Evolutionary conservation across 345 rosid species (phyloP), one percentile per base, ranked within the genome.

Genomic region (Zanthoxylum bungeanum): DNA sequence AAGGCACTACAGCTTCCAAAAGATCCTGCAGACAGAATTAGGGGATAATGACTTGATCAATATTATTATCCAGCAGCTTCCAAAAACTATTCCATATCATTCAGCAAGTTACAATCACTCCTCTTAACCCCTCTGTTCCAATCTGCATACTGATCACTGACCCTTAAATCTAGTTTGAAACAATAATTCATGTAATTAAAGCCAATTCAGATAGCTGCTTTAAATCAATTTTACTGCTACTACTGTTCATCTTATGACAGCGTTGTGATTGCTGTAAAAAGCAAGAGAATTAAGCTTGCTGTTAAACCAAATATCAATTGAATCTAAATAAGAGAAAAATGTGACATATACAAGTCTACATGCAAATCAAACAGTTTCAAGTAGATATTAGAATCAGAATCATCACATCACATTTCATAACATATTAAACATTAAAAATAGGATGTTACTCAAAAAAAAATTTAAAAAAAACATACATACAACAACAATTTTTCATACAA

Each of bases 1-100:
- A 89, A 66, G 93, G 93, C 37, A 89, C 79, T 37, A 89, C 91
- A 47, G 90, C 94, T 75, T 87, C 91, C 83, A 89, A 75, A 71
- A 89, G 87, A 82, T 89, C 90, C 94, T 89, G 83, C 59, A 83
- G 16, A 66, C 17, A 53, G 47, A 68, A 50, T 25, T 58, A 59
- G 30, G 19, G 22, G 64, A 71, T 34, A 7, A 60, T 39, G 34
- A 70, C 51, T 68, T 39, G 30, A 49, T 28, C 39, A 7, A 37
- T 40, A 69, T 16, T 36, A 31, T 47, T 24, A 19, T 39, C 56
- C 52, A 71, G 24, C 33, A 44, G 28, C 52, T 14, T 5, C 50
- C 9, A 2, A 21, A 60, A 9, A 9, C 60, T 36, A 55, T 27
- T 55, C 7, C 64, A 34, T 21, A 9, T 36, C 46, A 7, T 21